Percentiles rank a stretch among this genome's conserved stretches.
These are phyloP conservation scores for Diaporthe capsici DNA, from an alignment of 2,329 filamentous ascomycete species.

Conservation along the genomic window DNA sequence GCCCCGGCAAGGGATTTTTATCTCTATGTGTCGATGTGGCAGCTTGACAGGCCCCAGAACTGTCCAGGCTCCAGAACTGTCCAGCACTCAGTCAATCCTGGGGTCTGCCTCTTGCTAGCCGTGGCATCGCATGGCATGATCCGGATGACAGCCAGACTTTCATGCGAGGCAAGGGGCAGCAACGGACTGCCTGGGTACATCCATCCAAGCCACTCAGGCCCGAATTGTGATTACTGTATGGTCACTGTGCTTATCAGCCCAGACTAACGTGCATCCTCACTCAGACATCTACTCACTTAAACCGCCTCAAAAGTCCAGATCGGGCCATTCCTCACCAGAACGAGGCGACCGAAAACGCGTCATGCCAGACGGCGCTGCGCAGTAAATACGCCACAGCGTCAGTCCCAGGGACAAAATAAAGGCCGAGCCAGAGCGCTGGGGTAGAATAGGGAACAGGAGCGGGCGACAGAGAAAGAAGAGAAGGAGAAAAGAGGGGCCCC, in stretches of 20 bases:
- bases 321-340: background rate
- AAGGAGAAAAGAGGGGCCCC: background rate
- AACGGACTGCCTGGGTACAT: background rate
- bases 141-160: slow-evolving; percentile 27
- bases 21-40: background rate
- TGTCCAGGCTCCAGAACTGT: background rate
- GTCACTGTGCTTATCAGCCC: background rate
- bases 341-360: background rate
- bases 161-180: slow-evolving; percentile 23
- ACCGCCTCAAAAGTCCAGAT: background rate
- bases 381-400: background rate
- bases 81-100: slow-evolving; percentile 6
- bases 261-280: background rate
- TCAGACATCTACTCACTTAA: background rate
- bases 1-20: slow-evolving; percentile 16
- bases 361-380: background rate
- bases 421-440: background rate
- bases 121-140: slow-evolving; percentile 30
- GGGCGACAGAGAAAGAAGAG: background rate
- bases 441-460: background rate
- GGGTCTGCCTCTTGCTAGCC: slow-evolving; percentile 6
- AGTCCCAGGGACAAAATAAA: background rate
- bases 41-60: slow-evolving; percentile 20
- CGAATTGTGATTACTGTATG: background rate
- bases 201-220: background rate